These are phyloP conservation scores for Nigrospora sphaerica DNA, from an alignment of 2,329 filamentous ascomycete genomes.

Conservation along the genomic window DNA sequence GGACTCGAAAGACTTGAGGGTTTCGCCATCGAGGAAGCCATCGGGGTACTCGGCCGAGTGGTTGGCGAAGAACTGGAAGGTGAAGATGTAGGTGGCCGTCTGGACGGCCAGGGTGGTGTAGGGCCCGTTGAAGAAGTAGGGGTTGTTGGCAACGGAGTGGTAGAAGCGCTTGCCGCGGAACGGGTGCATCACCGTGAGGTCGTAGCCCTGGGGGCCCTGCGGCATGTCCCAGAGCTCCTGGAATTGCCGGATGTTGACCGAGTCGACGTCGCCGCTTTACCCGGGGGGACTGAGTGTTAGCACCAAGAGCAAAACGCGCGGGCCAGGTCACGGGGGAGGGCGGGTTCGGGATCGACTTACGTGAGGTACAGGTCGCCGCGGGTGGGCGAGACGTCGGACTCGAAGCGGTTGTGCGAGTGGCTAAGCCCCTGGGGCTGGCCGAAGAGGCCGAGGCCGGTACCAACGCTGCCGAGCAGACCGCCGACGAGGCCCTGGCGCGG, in stretches of 20 bases:
- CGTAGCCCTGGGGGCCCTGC: conserved; percentile 15
- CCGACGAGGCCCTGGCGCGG: conserved; percentile 31
- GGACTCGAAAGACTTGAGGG: conserved; percentile 38
- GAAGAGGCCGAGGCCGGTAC: conserved; percentile 10
- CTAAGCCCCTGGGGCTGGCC: conserved; percentile 35
- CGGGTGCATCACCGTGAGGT: conserved; percentile 33
- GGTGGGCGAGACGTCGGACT: conserved; percentile 44
- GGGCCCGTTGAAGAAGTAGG: conserved; percentile 47
- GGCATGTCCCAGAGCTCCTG: conserved; percentile 35
- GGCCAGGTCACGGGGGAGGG: not conserved
- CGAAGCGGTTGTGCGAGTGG: conserved; percentile 48
- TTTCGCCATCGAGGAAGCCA: conserved; percentile 23
- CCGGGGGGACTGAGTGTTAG: conserved; percentile 4
- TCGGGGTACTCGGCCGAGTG: conserved; percentile 32
- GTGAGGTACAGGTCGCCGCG: conserved; percentile 45
- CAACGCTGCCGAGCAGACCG: conserved; percentile 34
- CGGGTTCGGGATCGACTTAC: conserved; percentile 7
- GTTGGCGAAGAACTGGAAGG: conserved; percentile 34
- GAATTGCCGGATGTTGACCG: conserved; percentile 45
- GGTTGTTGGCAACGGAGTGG: conserved; percentile 41
- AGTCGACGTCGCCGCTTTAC: conserved; percentile 33
- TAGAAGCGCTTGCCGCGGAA: conserved; percentile 36
- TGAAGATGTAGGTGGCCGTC: conserved; percentile 44
- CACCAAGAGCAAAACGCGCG: not conserved
- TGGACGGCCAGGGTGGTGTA: conserved; percentile 40